Evolutionary conservation across 176 grass and related monocot genomes (phyloP).

Genomic region (Themeda triandra): DNA sequence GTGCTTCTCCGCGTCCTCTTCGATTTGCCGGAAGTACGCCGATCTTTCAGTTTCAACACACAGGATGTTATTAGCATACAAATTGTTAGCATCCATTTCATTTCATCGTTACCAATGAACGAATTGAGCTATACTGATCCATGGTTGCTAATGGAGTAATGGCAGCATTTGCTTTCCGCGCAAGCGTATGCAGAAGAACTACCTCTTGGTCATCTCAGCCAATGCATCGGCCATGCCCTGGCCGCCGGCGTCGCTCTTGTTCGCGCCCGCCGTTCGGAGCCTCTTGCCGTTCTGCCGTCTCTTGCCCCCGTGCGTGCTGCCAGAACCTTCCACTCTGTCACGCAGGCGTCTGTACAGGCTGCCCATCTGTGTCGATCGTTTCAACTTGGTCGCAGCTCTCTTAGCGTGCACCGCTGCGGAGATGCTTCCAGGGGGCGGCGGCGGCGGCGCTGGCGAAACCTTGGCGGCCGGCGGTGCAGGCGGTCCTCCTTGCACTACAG

Average conservation of each 20-base stretch:
- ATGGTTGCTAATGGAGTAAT: not conserved
- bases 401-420: conserved; percentile 24
- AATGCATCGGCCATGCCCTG: conserved; percentile 68
- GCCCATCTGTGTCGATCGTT: conserved; percentile 66
- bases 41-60: conserved; percentile 25
- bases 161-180: not conserved
- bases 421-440: conserved; percentile 40
- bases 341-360: conserved; percentile 60
- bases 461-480: not conserved
- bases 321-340: conserved; percentile 55
- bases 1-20: conserved; percentile 56
- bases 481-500: not conserved
- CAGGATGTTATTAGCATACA: not conserved
- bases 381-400: conserved; percentile 45
- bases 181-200: not conserved
- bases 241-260: conserved; percentile 14
- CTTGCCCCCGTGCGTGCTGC: conserved; percentile 18
- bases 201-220: conserved; percentile 73
- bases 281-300: conserved; percentile 27
- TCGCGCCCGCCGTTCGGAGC: not conserved
- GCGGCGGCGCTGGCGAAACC: not conserved
- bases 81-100: not conserved
- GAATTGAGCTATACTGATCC: not conserved
- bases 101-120: not conserved
- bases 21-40: conserved; percentile 66